Conservation (phyloP, 2,329 filamentous ascomycete genomes). For the Ceratocystis eucalypticola region DNA sequence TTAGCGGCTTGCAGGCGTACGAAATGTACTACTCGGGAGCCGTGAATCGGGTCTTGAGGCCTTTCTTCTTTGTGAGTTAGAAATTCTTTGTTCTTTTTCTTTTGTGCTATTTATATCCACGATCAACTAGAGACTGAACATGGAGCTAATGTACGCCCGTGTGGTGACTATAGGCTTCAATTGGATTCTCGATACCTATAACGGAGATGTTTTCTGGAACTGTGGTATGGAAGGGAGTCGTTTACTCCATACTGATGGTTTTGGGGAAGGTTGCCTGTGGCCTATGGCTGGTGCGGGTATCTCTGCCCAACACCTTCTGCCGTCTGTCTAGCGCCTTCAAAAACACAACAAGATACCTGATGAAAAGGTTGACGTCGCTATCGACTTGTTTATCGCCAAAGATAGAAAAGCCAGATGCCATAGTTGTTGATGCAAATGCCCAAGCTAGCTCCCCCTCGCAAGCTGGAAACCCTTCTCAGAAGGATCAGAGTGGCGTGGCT, state of each 20-base stretch:
- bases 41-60: constrained; percentile 4
- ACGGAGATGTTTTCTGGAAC: constrained; percentile 49
- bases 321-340: neutral
- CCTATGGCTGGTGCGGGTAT: constrained; percentile 36
- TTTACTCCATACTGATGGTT: constrained; percentile 60
- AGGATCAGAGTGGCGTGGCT: neutral
- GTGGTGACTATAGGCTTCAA: neutral
- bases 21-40: neutral
- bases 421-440: neutral
- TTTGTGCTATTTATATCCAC: neutral
- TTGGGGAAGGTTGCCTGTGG: constrained; percentile 49
- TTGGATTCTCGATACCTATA: constrained; percentile 44
- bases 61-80: constrained; percentile 14
- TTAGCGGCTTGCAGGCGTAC: neutral
- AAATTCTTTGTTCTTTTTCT: neutral
- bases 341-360: neutral
- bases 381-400: neutral
- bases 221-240: constrained; percentile 57
- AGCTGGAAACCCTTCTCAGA: neutral
- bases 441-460: neutral
- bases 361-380: neutral
- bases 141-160: neutral
- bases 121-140: neutral
- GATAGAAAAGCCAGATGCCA: neutral
- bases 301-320: neutral